Evolutionary conservation across 2,329 filamentous ascomycete genomes (phyloP).

Genomic region (Kalaharituber pfeilii): DNA sequence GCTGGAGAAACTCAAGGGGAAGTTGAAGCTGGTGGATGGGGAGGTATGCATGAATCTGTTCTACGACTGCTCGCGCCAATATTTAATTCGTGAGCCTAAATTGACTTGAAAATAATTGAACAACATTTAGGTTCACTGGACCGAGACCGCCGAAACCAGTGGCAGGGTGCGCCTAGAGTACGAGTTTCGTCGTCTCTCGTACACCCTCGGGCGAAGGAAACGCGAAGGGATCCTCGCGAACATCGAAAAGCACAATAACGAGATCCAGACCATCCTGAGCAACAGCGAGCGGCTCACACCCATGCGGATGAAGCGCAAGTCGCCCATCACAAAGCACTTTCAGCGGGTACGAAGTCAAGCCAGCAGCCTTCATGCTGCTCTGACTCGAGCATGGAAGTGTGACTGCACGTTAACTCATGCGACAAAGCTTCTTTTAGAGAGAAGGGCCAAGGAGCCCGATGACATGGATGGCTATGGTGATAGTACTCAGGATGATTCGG

Average conservation of each 20-base stretch:
- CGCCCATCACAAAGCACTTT: conserved; percentile 5
- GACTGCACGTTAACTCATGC: neutral
- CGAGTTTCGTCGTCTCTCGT: neutral
- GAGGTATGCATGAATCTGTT: neutral
- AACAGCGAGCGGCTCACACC: neutral
- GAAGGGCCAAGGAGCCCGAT: neutral
- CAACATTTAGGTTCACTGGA: neutral
- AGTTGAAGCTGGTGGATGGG: neutral
- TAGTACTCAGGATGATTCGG: neutral
- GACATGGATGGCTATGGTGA: neutral
- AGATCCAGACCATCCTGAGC: neutral
- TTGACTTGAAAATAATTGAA: neutral
- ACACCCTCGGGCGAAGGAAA: neutral
- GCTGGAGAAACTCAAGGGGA: neutral
- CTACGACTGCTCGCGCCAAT: neutral
- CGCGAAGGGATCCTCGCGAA: neutral
- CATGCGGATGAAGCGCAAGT: neutral
- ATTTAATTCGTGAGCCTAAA: too few species aligned
- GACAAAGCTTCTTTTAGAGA: neutral
- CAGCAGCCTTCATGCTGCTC: conserved; percentile 8
- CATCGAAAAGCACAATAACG: neutral
- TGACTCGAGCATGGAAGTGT: conserved; percentile 1
- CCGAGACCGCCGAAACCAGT: neutral
- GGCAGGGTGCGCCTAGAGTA: neutral
- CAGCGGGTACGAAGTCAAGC: conserved; percentile 7